Base-by-base conservation (phyloP, 345 rosid species). In the Eucalyptus leucophloia region DNA sequence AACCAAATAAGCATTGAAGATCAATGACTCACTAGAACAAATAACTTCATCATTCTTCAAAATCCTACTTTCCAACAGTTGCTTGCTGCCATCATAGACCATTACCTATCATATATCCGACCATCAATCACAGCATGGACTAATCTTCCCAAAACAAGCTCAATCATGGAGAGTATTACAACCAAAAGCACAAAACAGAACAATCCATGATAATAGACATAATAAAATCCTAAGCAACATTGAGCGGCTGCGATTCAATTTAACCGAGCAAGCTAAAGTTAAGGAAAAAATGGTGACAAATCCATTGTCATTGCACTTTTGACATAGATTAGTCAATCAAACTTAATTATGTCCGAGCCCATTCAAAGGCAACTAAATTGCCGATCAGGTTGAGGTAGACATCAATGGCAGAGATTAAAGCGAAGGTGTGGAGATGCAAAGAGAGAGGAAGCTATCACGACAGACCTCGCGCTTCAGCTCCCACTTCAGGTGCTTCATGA, bases 401-500 rank as follows among this genome's bases (percentile, higher is more conserved):
- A 12, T 62, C 4, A 16, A 5, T 69, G 89, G 77, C 2, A 44
- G 1, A 62, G 69, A 62, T 62, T 28, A 62, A 28, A 12, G 23
- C 9, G 6, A 80, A 88, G 18, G 21, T 60, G 92, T 89, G 87
- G 94, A 50, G 92, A 90, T 58, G 58, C 92, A 91, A 47, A 94
- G 92, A 87, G 94, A 94, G 28, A 96, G 87, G 93, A 94, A 94
- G 86, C 97, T 98, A 86, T 97, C 98, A 77, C 95, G 95, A 87
- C 93, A 97, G 80, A 94, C 93, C 90, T 98, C 94, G 72, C 97
- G 90, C 94, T 53, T 97, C 92, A 24, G 3, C 56, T 18, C 8
- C 56, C 4, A 1, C 89, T 95, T 95, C 62, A 96, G 18, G 90
- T 98, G 97, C 93, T 96, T 96, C 88, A 97, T 95, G 92, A 94